Evolutionary conservation across 345 rosid species (phyloP).

Genomic region (Corchorus capsularis): DNA sequence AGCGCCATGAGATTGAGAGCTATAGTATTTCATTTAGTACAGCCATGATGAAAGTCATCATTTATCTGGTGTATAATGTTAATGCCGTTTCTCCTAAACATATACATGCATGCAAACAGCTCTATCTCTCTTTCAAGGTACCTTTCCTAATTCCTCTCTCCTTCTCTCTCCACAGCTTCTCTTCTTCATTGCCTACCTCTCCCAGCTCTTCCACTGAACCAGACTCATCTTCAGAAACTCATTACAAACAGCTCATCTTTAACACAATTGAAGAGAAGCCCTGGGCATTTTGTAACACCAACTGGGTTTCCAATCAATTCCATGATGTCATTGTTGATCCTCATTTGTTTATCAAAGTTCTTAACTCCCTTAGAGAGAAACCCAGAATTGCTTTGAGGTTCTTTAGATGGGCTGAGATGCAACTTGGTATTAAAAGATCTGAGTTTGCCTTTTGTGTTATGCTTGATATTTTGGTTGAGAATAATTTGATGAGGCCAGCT

Average conservation of each 20-base stretch:
- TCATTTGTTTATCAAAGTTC: constrained; percentile 50
- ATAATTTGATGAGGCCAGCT: constrained; percentile 48
- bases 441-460: constrained; percentile 41
- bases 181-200: not conserved
- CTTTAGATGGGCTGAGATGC: constrained; percentile 60
- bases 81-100: not conserved
- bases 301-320: constrained; percentile 51
- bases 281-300: constrained; percentile 40
- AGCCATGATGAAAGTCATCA: not conserved
- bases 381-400: constrained; percentile 57
- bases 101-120: constrained; percentile 14
- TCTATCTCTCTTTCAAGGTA: constrained; percentile 33
- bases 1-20: not conserved
- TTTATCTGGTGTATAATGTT: not conserved
- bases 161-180: constrained; percentile 25
- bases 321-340: constrained; percentile 46
- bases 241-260: constrained; percentile 51
- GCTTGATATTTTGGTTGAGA: constrained; percentile 62
- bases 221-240: constrained; percentile 26
- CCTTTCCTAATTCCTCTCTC: constrained; percentile 38
- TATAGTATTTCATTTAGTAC: too few species aligned
- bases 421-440: constrained; percentile 46
- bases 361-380: constrained; percentile 43
- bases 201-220: not conserved
- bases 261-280: constrained; percentile 38